Base-by-base conservation (phyloP, 2,329 filamentous ascomycete genomes). In the Alternaria sp. region DNA sequence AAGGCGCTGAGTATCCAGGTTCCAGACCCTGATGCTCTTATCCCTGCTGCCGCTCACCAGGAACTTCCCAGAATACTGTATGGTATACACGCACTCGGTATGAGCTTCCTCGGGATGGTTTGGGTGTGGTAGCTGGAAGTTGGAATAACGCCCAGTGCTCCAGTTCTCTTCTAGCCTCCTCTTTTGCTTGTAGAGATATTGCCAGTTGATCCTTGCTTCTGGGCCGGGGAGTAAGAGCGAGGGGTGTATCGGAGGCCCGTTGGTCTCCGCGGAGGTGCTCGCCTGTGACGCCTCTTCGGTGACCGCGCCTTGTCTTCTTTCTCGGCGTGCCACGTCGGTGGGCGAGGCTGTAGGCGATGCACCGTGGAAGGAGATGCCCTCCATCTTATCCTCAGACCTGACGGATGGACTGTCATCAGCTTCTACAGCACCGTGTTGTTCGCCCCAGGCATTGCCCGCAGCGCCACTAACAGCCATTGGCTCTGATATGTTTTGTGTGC, bases 1-100 rank as follows among this genome's bases (percentile, higher is more conserved):
- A n/a, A 97, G 83, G 36, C 95, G 88, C 62, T 91, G 89, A 0
- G 91, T 96, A 47, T 92, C 88, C 68, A 98, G 83, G 77, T 97
- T 89, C 96, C 96, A 99, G 54, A 97, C 90, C 44, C 95, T 89
- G 68, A 99, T 87, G 0, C 92, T 93, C 69, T 88, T 90, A 76
- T 99, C 96, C 57, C 96, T 88, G 74, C 95, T 98, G 15, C 96
- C 96, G 75, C 94, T 98, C 54, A 98, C 95, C 10, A 99, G 86
- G 78, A 91, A 96, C 67, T 93, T 90, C 2, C 90, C 86, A 57
- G 91, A 91, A 74, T 95, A 97, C 78, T 99, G 95, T 57, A 99
- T 89, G 3, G 93, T 95, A 80, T 99, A 99, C 12, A 99, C 93
- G 78, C 94, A 98, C 76, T 98, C 95, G 19, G 86, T 86, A 76